phyloP scores from a whole-genome alignment of 1,284 basidiomycete species.

The Sutorius eximius region DNA sequence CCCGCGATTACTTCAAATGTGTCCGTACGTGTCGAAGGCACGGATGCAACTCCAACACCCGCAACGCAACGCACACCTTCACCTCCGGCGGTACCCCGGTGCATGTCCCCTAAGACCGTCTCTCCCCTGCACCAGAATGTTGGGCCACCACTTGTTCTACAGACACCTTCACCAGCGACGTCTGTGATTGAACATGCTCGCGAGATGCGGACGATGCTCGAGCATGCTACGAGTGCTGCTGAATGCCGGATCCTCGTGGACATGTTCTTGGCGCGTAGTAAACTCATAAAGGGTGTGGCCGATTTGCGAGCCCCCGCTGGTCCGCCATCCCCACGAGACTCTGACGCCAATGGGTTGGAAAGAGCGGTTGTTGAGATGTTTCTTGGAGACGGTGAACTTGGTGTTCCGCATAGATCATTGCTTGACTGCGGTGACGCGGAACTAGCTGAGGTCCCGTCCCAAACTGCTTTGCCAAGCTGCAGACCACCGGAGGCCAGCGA shows the following conservation, averaged over 20 bases:
- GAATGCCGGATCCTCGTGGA: slow-evolving; percentile 85
- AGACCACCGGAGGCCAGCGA: slow-evolving; percentile 4
- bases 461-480: not conserved
- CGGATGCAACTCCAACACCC: not conserved
- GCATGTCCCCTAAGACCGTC: slow-evolving; percentile 17
- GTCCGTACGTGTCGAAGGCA: slow-evolving; percentile 9
- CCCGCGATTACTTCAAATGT: slow-evolving; percentile 5
- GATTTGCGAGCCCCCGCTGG: slow-evolving; percentile 4
- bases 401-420: not conserved
- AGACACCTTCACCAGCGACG: slow-evolving; percentile 10
- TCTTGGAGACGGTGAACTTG: slow-evolving; percentile 39
- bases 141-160: not conserved
- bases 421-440: slow-evolving; percentile 1
- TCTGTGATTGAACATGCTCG: slow-evolving; percentile 46
- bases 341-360: slow-evolving; percentile 27
- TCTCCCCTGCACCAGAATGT: slow-evolving; percentile 14
- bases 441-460: not conserved
- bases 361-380: slow-evolving; percentile 50
- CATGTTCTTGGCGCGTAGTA: slow-evolving; percentile 71
- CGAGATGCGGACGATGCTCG: slow-evolving; percentile 70
- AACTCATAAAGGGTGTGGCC: slow-evolving; percentile 31
- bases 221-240: slow-evolving; percentile 69
- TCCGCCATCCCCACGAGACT: slow-evolving; percentile 11
- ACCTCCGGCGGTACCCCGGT: slow-evolving; percentile 7
- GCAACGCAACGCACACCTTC: slow-evolving; percentile 4